Base-by-base conservation (phyloP, 2,329 filamentous ascomycete genomes). In the Tricladium varicosporioides region DNA sequence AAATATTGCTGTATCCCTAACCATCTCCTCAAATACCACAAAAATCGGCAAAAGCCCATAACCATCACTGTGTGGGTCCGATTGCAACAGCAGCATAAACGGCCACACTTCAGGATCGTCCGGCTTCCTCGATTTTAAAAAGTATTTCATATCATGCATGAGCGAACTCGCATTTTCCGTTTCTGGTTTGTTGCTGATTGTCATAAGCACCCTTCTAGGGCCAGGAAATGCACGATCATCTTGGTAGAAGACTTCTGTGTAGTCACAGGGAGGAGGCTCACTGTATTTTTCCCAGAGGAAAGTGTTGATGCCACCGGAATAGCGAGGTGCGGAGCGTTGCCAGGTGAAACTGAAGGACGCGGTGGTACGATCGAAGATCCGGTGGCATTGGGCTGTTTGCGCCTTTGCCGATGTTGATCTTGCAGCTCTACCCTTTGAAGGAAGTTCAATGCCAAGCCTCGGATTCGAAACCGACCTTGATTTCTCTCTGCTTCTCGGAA, bases 331-430 rank as follows among this genome's bases (percentile, higher is more conserved):
- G 16, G 46, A 49, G 8, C 58, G 48, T 8, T 58, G 58, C 58
- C 58, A 60, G 5, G 52, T 60, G 33, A 60, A 60, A 45, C 56
- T 59, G 18, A 56, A 59, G 8, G 57, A 59, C 16, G 57, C 57
- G 5, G 50, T 54, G 2, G 36, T 46, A 1, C 57, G 50, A n/a
- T 56, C 53, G 42, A 59, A 59, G 5, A 59, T 59, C 2, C 57
- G 50, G 22, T 16, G 54, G 18, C 57, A 56, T 48, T 59, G 57
- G 15, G 53, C 31, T 19, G 51, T 42, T 46, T 49, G 54, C 8
- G 53, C 47, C 43, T 51, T 59, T n/a, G 50, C 40, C 14, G 50
- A n/a, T 1, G 51, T 18, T 7, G 56, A 58, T 10, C 33, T 51
- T 18, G 47, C 51, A 43, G 53, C 42, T 10, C 53, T 33, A 47